Percentiles rank a stretch among this genome's conserved stretches.
phyloP scores from a whole-genome alignment of 805 yeast species.

The Yarrowia osloensis region DNA sequence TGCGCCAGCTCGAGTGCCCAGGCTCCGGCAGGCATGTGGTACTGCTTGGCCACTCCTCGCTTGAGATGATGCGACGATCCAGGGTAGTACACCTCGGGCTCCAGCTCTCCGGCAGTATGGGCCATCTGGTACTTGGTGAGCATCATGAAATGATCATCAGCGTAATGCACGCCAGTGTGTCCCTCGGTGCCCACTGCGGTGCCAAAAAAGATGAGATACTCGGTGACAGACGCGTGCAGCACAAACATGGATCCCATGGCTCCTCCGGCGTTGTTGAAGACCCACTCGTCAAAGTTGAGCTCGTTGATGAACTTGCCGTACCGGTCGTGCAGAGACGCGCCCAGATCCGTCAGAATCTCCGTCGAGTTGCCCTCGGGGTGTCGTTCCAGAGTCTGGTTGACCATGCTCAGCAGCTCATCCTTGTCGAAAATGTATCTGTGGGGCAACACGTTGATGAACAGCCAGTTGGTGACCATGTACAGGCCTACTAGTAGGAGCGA shows the following conservation, averaged over 20 bases:
- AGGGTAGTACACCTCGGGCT: slow-evolving; percentile 73
- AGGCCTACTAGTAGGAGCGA: slow-evolving; percentile 34
- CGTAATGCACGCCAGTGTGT: slow-evolving; percentile 92
- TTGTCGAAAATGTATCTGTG: slow-evolving; percentile 69
- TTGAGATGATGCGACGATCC: slow-evolving; percentile 83
- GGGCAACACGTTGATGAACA: slow-evolving; percentile 54
- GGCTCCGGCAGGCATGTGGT: slow-evolving; percentile 75
- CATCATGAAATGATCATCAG: slow-evolving; percentile 96
- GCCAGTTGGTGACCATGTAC: slow-evolving; percentile 36
- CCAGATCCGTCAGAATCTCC: slow-evolving; percentile 62
- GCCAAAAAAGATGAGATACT: slow-evolving; percentile 91
- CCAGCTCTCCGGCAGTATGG: slow-evolving; percentile 61
- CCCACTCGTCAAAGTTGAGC: slow-evolving; percentile 80
- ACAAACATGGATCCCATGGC: slow-evolving; percentile 95
- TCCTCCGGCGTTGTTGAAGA: slow-evolving; percentile 96
- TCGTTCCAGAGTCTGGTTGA: slow-evolving; percentile 51
- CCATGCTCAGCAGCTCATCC: slow-evolving; percentile 57
- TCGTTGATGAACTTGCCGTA: slow-evolving; percentile 79
- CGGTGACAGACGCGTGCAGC: slow-evolving; percentile 90
- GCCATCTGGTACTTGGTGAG: slow-evolving; percentile 78
- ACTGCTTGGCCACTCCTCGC: slow-evolving; percentile 79
- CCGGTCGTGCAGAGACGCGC: slow-evolving; percentile 55
- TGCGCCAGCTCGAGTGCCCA: slow-evolving; percentile 95
- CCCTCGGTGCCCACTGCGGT: slow-evolving; percentile 95
- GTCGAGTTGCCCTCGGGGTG: slow-evolving; percentile 51